Conservation (phyloP, 2,329 filamentous ascomycete genomes). For the Eutypa lata region DNA sequence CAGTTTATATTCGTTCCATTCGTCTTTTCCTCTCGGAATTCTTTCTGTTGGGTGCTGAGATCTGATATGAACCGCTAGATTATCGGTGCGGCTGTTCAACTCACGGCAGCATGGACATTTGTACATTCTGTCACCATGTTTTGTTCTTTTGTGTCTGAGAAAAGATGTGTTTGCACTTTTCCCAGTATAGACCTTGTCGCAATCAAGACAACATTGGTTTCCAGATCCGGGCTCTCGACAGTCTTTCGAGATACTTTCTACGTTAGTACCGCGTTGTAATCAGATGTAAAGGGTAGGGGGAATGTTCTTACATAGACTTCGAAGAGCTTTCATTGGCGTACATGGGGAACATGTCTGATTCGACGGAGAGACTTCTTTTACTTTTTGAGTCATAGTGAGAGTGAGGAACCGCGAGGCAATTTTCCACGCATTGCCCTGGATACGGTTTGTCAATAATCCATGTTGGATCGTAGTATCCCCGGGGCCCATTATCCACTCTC, state of each 20-base stretch:
- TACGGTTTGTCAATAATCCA: no score
- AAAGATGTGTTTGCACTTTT: neutral
- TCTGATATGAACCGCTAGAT: slow-evolving; percentile 4
- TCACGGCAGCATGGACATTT: slow-evolving; percentile 3
- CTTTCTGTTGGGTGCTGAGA: neutral
- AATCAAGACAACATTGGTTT: neutral
- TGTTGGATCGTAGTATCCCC: no score
- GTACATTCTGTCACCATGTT: neutral
- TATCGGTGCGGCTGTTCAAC: neutral
- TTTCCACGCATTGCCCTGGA: no score
- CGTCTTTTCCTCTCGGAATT: slow-evolving; percentile 1
- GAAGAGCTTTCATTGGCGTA: no score
- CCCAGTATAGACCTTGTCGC: neutral
- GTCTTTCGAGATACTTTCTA: neutral
- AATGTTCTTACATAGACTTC: no score
- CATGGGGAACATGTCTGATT: no score
- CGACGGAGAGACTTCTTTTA: no score
- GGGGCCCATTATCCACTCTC: no score
- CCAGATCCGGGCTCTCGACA: neutral
- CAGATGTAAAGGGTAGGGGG: no score
- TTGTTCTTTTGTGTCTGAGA: slow-evolving; percentile 1
- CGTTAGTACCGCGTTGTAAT: no score
- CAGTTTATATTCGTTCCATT: neutral
- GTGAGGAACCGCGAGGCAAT: no score
- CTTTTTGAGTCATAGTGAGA: no score